Base-by-base conservation (phyloP, 1,284 basidiomycete genomes). In the Leccinum huronense region DNA sequence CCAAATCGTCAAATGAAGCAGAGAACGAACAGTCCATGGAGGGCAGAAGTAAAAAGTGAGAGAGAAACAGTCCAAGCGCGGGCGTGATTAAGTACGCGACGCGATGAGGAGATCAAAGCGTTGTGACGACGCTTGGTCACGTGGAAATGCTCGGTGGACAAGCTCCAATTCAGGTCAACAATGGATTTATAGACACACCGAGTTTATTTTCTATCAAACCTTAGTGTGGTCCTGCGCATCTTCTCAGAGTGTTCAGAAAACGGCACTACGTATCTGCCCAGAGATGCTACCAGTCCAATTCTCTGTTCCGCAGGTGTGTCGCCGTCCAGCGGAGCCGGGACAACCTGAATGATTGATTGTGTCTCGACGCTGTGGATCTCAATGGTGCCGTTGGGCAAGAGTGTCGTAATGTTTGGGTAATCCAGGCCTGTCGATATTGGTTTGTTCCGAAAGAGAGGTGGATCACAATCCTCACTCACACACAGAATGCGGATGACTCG, bases 361-460 rank as follows among this genome's bases (percentile, higher is more conserved):
- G 89, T 89, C 65, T 90, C 85, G 60, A 96, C 78, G 63, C 83
- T 89, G 74, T 97, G 94, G 7, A 97, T 84, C 69, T 91, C 87
- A 60, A 97, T 85, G 0, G 87, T 90, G 60, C 87, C 82, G 73
- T 95, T 88, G 1, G 89, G 86, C 3, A 97, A 80, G 2, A 97
- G 81, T 0, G 94, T 86, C 5, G 88, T 86, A 65, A 95, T 80
- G 69, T 90, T 89, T 3, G 92, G 93, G 66, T 89, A 88, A 72
- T 97, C 93, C 63, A 95, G 80, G 65, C 87, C 94, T 95, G 70
- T 62, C 19, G 30, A 11, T 3, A 30, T 63, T 5, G 53, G 60
- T 66, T 33, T 59, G 55, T 64, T 54, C 16, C n/a, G 23, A 51
- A n/a, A 36, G 42, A 27, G n/a, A 40, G 53, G 33, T 23, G 40